phyloP scores from a whole-genome alignment of 306 rosid genomes.

The Medicago arabica region DNA sequence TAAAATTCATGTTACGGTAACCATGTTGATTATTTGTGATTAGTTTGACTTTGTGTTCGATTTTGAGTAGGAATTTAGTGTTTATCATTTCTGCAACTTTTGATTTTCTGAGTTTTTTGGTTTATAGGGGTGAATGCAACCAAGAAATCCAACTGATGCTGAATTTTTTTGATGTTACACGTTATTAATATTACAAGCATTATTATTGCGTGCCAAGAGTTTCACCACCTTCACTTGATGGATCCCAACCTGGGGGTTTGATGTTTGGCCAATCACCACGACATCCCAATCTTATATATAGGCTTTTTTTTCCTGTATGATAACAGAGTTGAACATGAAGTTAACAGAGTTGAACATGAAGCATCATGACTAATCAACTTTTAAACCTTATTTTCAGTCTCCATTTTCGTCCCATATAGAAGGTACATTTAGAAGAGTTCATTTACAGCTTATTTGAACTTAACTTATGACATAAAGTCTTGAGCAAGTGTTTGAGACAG shows the following conservation, averaged over 20 bases:
- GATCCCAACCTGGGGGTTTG: conserved; percentile 98
- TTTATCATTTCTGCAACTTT: no score
- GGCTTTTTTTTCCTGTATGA: conserved; percentile 77
- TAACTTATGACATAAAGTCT: background rate
- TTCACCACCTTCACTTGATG: conserved; percentile 55
- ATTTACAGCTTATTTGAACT: background rate
- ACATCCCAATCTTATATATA: conserved; percentile 89
- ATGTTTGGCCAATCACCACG: conserved; percentile 98
- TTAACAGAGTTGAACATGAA: background rate
- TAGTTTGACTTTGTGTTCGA: no score
- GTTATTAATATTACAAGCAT: conserved; percentile 25
- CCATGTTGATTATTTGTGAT: no score
- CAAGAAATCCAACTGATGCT: background rate
- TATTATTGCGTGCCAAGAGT: conserved; percentile 28
- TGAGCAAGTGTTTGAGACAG: background rate
- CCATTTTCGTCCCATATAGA: background rate
- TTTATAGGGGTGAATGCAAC: background rate
- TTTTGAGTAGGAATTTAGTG: no score
- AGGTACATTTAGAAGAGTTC: background rate
- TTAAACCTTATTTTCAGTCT: background rate
- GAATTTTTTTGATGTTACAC: conserved; percentile 19
- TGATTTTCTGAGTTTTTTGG: no score
- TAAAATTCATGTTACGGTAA: no score
- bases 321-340: conserved; percentile 1
- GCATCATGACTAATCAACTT: background rate